Conservation (phyloP, 768 basidiomycete species). For the Pleurotus citrinopileatus region DNA sequence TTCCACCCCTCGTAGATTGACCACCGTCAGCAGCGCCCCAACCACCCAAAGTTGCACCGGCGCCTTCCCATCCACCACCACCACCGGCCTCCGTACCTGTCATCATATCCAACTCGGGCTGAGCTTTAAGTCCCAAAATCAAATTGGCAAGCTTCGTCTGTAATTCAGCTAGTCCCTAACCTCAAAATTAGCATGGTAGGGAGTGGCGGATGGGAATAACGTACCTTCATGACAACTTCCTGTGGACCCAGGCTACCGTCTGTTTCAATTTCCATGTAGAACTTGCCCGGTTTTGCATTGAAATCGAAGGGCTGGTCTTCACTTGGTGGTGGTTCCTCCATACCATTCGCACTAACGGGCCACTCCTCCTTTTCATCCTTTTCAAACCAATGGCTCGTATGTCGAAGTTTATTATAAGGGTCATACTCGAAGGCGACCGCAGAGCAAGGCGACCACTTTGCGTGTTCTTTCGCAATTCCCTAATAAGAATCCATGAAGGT, state of each 20-base stretch:
- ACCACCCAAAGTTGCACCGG: background rate
- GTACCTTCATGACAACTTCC: slow-evolving; percentile 84
- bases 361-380: slow-evolving; percentile 79
- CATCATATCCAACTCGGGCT: slow-evolving; percentile 54
- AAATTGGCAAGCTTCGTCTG: slow-evolving; percentile 81
- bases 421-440: slow-evolving; percentile 98
- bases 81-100: slow-evolving; percentile 33
- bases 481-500: slow-evolving; percentile 30
- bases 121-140: slow-evolving; percentile 69
- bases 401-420: slow-evolving; percentile 94
- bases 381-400: slow-evolving; percentile 96
- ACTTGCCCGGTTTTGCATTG: slow-evolving; percentile 82
- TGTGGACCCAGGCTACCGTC: slow-evolving; percentile 88
- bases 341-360: slow-evolving; percentile 86
- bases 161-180: slow-evolving; percentile 71
- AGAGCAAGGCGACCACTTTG: slow-evolving; percentile 97
- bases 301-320: slow-evolving; percentile 88
- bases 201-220: slow-evolving; percentile 2
- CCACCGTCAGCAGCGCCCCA: slow-evolving; percentile 13
- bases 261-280: slow-evolving; percentile 94
- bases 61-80: slow-evolving; percentile 8
- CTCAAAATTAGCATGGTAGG: background rate
- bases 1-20: slow-evolving; percentile 16
- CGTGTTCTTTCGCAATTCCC: slow-evolving; percentile 98
- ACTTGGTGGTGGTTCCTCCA: slow-evolving; percentile 76